Percentiles rank a stretch among this genome's conserved stretches.
Conservation (phyloP, 2,329 filamentous ascomycete species). For the Penicillium brevicompactum region DNA sequence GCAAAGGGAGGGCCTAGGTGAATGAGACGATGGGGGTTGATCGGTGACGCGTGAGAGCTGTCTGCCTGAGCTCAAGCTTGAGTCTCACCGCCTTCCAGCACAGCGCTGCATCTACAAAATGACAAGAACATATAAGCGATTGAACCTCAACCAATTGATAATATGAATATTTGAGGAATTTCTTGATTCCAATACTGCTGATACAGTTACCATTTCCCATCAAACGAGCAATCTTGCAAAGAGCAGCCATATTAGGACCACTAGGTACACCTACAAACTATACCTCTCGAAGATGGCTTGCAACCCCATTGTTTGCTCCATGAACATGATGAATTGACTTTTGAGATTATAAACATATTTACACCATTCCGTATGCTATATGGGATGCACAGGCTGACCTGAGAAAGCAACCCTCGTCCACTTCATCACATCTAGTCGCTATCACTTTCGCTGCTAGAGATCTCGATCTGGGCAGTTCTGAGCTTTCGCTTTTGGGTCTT, state of each 20-base stretch:
- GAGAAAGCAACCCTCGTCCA: slow-evolving; percentile 5
- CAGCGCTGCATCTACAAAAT: neutral
- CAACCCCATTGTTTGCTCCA: neutral
- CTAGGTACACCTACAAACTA: neutral
- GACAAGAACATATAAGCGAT: neutral
- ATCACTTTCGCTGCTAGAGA: slow-evolving; percentile 29
- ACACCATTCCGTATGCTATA: slow-evolving; percentile 16
- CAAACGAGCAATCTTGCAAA: neutral
- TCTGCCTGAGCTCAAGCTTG: slow-evolving; percentile 39
- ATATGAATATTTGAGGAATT: neutral
- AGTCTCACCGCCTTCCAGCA: slow-evolving; percentile 38
- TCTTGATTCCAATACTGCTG: neutral
- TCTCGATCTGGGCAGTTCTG: slow-evolving; percentile 25
- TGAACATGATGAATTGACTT: slow-evolving; percentile 7
- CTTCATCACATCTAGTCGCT: slow-evolving; percentile 18
- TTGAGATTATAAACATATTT: slow-evolving; percentile 10
- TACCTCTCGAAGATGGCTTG: neutral
- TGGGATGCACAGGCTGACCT: slow-evolving; percentile 17
- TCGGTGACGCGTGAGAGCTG: slow-evolving; percentile 39
- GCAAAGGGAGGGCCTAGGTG: slow-evolving; percentile 8
- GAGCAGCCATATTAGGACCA: neutral
- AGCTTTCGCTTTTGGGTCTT: slow-evolving; percentile 30
- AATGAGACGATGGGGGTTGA: slow-evolving; percentile 23
- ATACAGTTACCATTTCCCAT: neutral
- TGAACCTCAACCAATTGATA: neutral